phyloP scores from a whole-genome alignment of 495 filamentous ascomycete genomes.

The Talaromyces proteolyticus region DNA sequence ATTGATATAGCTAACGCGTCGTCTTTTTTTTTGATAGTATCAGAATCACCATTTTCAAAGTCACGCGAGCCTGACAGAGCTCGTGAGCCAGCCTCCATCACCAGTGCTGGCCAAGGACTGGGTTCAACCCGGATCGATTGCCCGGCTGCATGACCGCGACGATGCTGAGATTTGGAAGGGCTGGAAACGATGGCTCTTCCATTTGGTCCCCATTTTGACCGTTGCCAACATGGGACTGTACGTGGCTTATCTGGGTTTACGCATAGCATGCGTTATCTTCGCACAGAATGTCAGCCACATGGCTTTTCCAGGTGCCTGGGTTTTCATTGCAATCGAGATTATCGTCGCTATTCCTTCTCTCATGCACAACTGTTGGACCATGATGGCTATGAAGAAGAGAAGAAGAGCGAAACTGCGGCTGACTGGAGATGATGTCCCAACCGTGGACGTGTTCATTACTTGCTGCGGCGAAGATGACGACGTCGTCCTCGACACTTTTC shows the following conservation, averaged over 20 bases:
- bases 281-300: conserved; percentile 22
- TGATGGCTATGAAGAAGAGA: conserved; percentile 32
- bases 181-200: conserved; percentile 32
- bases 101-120: conserved; percentile 26
- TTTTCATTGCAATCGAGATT: conserved; percentile 34
- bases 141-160: conserved; percentile 31
- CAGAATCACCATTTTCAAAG: conserved; percentile 20
- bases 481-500: conserved; percentile 46
- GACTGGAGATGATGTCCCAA: conserved; percentile 33
- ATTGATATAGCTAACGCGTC: not conserved
- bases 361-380: conserved; percentile 38
- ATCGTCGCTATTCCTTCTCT: conserved; percentile 30
- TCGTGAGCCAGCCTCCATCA: conserved; percentile 17
- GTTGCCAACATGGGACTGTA: conserved; percentile 30
- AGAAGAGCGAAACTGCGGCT: conserved; percentile 35
- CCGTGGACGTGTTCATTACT: conserved; percentile 46
- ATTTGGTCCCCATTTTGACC: conserved; percentile 28
- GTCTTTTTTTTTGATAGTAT: conserved; percentile 9
- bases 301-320: conserved; percentile 28
- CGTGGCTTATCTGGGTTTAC: conserved; percentile 30
- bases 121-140: conserved; percentile 27
- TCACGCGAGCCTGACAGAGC: conserved; percentile 16
- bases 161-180: conserved; percentile 36
- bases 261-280: conserved; percentile 31
- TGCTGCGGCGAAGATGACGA: conserved; percentile 47